Conservation (phyloP, 345 rosid genomes). For the Cardamine chenopodiifolia region DNA sequence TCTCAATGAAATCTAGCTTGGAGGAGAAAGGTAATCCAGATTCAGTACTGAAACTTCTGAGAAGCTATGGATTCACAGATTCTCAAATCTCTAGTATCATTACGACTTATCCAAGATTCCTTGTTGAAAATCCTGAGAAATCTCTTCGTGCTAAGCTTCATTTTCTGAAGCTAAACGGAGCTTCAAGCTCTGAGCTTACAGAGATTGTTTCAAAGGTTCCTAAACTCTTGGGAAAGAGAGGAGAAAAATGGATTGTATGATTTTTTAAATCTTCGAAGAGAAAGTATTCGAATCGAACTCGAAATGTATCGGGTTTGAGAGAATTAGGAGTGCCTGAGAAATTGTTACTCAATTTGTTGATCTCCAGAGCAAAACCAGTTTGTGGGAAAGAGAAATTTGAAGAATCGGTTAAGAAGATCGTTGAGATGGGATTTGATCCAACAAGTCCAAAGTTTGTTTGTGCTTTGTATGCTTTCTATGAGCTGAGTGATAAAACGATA, state of each 20-base stretch:
- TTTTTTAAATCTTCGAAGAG: neutral
- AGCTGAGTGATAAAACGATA: slow-evolving; percentile 22
- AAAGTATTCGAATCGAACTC: slow-evolving; percentile 17
- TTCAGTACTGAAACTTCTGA: slow-evolving; percentile 31
- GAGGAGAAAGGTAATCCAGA: slow-evolving; percentile 29
- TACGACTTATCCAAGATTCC: slow-evolving; percentile 33
- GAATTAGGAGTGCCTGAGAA: slow-evolving; percentile 39
- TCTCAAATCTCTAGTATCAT: slow-evolving; percentile 40
- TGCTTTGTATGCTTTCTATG: slow-evolving; percentile 35
- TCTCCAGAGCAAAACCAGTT: slow-evolving; percentile 10
- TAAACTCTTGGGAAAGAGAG: slow-evolving; percentile 17
- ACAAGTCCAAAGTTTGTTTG: slow-evolving; percentile 23
- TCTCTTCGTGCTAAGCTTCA: slow-evolving; percentile 44
- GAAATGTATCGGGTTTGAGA: slow-evolving; percentile 36
- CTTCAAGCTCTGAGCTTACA: slow-evolving; percentile 35
- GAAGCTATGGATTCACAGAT: slow-evolving; percentile 41
- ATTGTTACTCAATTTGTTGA: slow-evolving; percentile 23
- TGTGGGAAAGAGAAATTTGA: slow-evolving; percentile 28
- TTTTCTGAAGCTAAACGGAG: slow-evolving; percentile 41
- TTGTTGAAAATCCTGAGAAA: slow-evolving; percentile 27
- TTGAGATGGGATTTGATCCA: slow-evolving; percentile 44
- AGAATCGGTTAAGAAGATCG: slow-evolving; percentile 29
- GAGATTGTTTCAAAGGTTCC: slow-evolving; percentile 37
- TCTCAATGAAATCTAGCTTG: slow-evolving; percentile 37
- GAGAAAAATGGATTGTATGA: neutral